phyloP scores from a whole-genome alignment of 352 stramenopile species.

The Pythium sukuiense region DNA sequence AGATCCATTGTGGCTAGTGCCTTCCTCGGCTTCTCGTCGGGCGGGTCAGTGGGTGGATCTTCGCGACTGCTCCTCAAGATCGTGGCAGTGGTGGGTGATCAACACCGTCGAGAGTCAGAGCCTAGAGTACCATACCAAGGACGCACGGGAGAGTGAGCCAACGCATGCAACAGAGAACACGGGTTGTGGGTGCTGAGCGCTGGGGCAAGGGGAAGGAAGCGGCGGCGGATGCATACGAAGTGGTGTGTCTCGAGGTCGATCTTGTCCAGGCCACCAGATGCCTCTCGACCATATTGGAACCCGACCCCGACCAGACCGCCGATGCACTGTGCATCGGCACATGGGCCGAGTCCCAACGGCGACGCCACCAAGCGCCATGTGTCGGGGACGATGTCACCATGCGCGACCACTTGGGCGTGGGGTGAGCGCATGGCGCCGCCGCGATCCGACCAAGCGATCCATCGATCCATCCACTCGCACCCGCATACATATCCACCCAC shows the following conservation, averaged over 20 bases:
- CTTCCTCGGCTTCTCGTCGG: conserved; percentile 5
- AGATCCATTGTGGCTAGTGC: conserved; percentile 24
- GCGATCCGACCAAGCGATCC: background rate
- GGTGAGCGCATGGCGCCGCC: no score
- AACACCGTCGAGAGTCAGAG: conserved; percentile 3
- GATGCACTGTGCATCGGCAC: no score
- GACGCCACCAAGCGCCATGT: conserved; percentile 1
- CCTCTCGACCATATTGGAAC: background rate
- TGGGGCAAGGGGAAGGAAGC: conserved; percentile 12
- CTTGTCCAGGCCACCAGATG: conserved; percentile 15
- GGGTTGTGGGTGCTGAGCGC: background rate
- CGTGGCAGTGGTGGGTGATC: conserved; percentile 9
- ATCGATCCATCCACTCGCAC: background rate
- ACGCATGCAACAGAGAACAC: conserved; percentile 8
- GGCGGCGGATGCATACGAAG: conserved; percentile 13
- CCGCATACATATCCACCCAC: no score
- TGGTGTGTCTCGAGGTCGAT: background rate
- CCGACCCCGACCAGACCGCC: background rate
- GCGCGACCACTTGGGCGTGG: no score
- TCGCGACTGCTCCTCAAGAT: conserved; percentile 31
- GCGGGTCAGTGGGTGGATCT: conserved; percentile 24
- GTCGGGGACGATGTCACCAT: conserved; percentile 5
- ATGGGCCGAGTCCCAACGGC: background rate
- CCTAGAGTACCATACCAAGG: conserved; percentile 3
- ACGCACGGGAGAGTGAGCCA: conserved; percentile 29